phyloP scores from a whole-genome alignment of 108 stramenopile species.

The Cylindrotheca fusiformis region DNA sequence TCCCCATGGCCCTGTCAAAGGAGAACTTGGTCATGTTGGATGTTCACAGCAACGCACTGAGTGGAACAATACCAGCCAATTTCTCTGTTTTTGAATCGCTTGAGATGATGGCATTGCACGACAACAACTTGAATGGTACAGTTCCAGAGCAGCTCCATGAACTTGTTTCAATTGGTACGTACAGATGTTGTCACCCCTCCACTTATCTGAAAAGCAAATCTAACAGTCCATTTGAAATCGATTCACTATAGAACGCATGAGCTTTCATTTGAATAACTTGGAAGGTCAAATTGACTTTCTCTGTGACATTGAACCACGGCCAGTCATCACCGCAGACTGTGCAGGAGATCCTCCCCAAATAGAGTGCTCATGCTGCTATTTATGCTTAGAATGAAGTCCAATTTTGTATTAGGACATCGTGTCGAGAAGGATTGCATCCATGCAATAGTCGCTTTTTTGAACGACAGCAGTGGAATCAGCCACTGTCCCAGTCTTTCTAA shows the following conservation, averaged over 20 bases:
- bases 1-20: conserved; percentile 8
- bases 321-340: not conserved
- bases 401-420: too few relatives aligned
- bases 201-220: too few relatives aligned
- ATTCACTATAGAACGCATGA: not conserved
- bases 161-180: too few relatives aligned
- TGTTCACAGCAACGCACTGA: not conserved
- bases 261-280: not conserved
- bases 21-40: conserved; percentile 16
- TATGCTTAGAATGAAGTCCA: not conserved
- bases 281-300: not conserved
- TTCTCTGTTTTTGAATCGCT: not conserved
- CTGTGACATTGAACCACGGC: not conserved
- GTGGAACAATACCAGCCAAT: not conserved
- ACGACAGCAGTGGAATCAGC: too few relatives aligned
- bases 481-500: too few relatives aligned
- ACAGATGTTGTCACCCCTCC: too few relatives aligned
- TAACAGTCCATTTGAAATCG: too few relatives aligned
- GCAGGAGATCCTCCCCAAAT: not conserved
- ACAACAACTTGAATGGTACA: not conserved
- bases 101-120: not conserved
- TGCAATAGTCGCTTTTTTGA: too few relatives aligned
- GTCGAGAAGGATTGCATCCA: too few relatives aligned
- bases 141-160: too few relatives aligned
- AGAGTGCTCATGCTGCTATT: not conserved